Evolutionary conservation across 208 protist genomes (phyloP), one percentile per base, ranked within the genome.

Genomic region (Leishmania tropica): DNA sequence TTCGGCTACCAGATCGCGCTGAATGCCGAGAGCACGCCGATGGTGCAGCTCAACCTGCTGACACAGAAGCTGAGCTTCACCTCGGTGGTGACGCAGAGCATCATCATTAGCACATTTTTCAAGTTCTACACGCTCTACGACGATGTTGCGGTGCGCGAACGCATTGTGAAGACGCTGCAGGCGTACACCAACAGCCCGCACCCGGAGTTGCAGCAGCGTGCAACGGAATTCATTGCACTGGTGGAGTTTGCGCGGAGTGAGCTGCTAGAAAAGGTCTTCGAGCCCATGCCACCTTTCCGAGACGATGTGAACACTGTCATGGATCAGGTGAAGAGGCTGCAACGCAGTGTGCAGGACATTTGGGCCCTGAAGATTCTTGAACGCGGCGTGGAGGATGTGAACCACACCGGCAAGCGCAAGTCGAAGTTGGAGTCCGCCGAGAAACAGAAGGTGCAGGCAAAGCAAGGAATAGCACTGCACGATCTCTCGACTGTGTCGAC

Each of bases 1-100:
- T 99, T 99, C 88, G 99, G 98, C 68, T 97, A 99, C 84, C 95
- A 99, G 53, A 99, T 99, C 72, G 97, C 97, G 0, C 92, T 99
- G 37, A 95, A 98, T 78, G 87, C 93, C 0, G 88, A 96, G 71
- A 97, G 91, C 68, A 89, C 87, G 76, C 90, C 95, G 40, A 78
- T 76, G 19, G 74, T 89, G 56, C 98, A 99, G 91, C 94, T 99
- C 70, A 81, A 81, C 21, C 74, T 94, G 40, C 90, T 99, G 24
- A 81, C 94, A 35, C 76, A 80, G 47, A 93, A 98, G 48, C 97
- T 99, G 70, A 81, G 76, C 53, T 93, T 92, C 45, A 81, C 84
- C 10, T 88, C 86, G 0, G 77, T 87, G 0, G 70, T 87, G 6
- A 98, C 98, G 5, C 94, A 98, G 76, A 93, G 88, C 60, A 75